Evolutionary conservation across 1,284 basidiomycete species (phyloP).

Genomic region (Ustilago curta): DNA sequence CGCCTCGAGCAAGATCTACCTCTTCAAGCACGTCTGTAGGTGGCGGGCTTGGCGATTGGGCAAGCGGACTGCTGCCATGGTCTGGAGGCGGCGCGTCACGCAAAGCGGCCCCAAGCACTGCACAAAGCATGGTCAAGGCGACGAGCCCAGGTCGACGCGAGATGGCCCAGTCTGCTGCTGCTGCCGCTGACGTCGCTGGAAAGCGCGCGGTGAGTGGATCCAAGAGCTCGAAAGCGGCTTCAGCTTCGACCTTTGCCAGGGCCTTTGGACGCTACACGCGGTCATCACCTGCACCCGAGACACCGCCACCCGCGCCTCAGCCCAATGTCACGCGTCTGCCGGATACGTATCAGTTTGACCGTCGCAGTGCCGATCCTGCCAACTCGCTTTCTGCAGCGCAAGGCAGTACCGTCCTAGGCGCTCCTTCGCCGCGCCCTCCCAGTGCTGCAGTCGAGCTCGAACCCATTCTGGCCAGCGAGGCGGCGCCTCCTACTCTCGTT

Average conservation of each 20-base stretch:
- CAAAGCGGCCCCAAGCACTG: constrained; percentile 48
- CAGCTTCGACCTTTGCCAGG: constrained; percentile 53
- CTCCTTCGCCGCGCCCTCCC: constrained; percentile 64
- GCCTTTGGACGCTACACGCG: constrained; percentile 63
- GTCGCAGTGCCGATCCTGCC: constrained; percentile 17
- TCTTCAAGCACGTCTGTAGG: constrained; percentile 27
- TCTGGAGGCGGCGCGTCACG: constrained; percentile 35
- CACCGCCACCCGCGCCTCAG: constrained; percentile 67
- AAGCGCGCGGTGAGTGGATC: constrained; percentile 38
- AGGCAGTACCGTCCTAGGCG: constrained; percentile 49
- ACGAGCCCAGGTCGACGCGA: constrained; percentile 47
- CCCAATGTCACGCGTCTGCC: constrained; percentile 68
- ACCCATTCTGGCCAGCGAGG: constrained; percentile 85
- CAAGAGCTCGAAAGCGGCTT: constrained; percentile 25
- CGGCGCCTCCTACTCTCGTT: constrained; percentile 80
- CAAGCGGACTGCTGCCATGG: constrained; percentile 54
- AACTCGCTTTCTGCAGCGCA: constrained; percentile 18
- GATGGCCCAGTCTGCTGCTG: constrained; percentile 24
- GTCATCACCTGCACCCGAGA: constrained; percentile 33
- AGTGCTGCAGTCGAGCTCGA: constrained; percentile 83
- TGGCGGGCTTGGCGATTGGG: constrained; percentile 52
- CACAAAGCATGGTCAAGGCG: constrained; percentile 49
- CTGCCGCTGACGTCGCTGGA: constrained; percentile 14
- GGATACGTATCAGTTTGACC: constrained; percentile 48
- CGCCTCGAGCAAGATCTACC: constrained; percentile 28